Percentiles rank a stretch among this genome's conserved stretches.
These are phyloP conservation scores for Suhomyces coccinellae DNA, from an alignment of 1,139 yeast genomes.

Conservation along the genomic window DNA sequence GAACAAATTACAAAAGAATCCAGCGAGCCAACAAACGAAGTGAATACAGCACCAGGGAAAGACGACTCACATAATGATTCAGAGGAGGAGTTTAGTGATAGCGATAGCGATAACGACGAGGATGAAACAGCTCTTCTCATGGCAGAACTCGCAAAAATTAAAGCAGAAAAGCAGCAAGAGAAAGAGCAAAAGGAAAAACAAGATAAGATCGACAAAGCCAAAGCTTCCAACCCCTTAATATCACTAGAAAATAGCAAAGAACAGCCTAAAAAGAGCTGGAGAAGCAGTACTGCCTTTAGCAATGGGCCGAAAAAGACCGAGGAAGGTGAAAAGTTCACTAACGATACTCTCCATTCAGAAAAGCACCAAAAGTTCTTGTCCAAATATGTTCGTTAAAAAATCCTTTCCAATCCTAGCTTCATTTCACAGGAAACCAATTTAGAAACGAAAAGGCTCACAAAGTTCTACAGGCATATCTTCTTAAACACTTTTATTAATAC, in stretches of 20 bases:
- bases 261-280: constrained; percentile 50
- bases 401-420: not conserved
- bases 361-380: constrained; percentile 71
- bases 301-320: constrained; percentile 25
- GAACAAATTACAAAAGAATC: constrained; percentile 9
- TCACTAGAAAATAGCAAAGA: constrained; percentile 13
- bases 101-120: constrained; percentile 18
- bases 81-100: constrained; percentile 1
- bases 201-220: constrained; percentile 21
- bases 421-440: no score
- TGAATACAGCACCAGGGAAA: no score
- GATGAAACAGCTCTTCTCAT: constrained; percentile 41
- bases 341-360: constrained; percentile 67
- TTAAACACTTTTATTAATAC: constrained; percentile 2
- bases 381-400: constrained; percentile 52
- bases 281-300: constrained; percentile 51
- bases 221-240: constrained; percentile 47
- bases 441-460: no score
- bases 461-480: not conserved
- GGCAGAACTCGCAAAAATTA: constrained; percentile 56
- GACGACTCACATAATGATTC: no score
- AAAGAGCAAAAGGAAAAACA: constrained; percentile 30
- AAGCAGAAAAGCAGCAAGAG: constrained; percentile 41
- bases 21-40: constrained; percentile 5
- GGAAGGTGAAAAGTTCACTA: constrained; percentile 44